Evolutionary conservation across 73 alveolate species (phyloP), one percentile per base, ranked within the genome.

Genomic region (Durusdinium trenchii): DNA sequence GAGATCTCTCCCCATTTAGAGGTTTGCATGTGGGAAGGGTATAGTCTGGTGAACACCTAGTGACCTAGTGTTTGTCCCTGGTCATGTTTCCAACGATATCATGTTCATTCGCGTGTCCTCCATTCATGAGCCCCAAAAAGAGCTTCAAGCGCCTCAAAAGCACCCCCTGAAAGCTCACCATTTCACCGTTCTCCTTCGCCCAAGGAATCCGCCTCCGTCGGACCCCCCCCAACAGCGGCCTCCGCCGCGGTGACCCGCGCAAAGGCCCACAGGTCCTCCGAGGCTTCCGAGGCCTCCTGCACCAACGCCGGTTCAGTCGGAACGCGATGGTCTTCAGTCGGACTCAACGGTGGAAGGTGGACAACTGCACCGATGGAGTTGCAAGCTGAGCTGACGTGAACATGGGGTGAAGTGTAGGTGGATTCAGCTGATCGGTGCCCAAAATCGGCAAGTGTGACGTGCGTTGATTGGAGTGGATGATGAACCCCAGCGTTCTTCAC

Each of bases 211-310:
- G 69, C 23, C 23, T 57, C 23, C 69, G 69, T 57, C 69, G 69
- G 69, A 57, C 23, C 23, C 42, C 42, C 42, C 79, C 38, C 47
- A 54, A 54, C 20, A 20, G 64, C 9, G 28, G 87, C 87, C 87
- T 81, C 91, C 30, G 91, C 91, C 23, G 91, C 91, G 1, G 91
- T 47, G 69, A 47, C 91, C 45, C 47, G 45, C 43, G 91, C 91
- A 30, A 81, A 81, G 67, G 91, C 64, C 12, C 45, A 81, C 45
- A 81, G 42, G n/a, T 81, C 91, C 20, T 45, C 91, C 35, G 83
- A 71, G 50, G 67, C 91, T 16, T 81, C 91, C 69, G 91, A 81
- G 30, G 47, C 43, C 4, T 81, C 91, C 91, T 81, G 91, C 62
- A 18, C 62, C 10, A 10, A n/a, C n/a, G n/a, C n/a, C n/a, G n/a